Percentiles rank a stretch among this genome's conserved stretches.
Evolutionary conservation across 1,284 basidiomycete species (phyloP).

Genomic region (Puccinia sorghi): DNA sequence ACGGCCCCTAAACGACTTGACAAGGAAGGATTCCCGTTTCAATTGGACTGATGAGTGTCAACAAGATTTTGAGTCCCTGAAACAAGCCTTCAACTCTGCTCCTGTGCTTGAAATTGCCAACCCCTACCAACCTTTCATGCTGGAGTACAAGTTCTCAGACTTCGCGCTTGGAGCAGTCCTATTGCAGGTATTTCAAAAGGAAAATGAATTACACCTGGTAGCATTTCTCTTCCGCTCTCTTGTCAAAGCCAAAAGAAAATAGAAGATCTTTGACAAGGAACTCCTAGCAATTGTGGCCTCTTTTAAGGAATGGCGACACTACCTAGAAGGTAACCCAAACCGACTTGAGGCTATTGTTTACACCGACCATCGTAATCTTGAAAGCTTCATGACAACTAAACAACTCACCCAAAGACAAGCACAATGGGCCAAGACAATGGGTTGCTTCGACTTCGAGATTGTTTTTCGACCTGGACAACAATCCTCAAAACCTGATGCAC

Average conservation of each 20-base stretch:
- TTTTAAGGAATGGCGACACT: neutral
- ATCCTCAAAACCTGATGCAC: no score
- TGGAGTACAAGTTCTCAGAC: no score
- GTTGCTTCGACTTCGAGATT: no score
- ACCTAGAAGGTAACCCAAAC: neutral
- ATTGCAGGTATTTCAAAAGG: neutral
- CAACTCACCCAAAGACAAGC: no score
- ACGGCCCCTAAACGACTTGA: no score
- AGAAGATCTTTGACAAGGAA: neutral
- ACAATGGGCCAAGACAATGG: neutral
- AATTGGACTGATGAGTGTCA: no score
- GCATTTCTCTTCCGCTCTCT: neutral
- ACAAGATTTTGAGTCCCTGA: no score
- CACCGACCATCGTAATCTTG: neutral
- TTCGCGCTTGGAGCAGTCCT: conserved; percentile 2
- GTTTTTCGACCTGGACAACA: no score
- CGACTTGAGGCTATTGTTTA: neutral
- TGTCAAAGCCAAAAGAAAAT: neutral
- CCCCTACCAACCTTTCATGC: no score
- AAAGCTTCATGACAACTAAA: neutral
- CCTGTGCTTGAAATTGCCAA: no score
- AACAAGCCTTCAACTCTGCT: no score
- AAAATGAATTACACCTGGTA: neutral
- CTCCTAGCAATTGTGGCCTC: neutral
- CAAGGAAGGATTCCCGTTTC: no score